Evolutionary conservation across 768 basidiomycete genomes (phyloP).

Genomic region (Boletus sp.): DNA sequence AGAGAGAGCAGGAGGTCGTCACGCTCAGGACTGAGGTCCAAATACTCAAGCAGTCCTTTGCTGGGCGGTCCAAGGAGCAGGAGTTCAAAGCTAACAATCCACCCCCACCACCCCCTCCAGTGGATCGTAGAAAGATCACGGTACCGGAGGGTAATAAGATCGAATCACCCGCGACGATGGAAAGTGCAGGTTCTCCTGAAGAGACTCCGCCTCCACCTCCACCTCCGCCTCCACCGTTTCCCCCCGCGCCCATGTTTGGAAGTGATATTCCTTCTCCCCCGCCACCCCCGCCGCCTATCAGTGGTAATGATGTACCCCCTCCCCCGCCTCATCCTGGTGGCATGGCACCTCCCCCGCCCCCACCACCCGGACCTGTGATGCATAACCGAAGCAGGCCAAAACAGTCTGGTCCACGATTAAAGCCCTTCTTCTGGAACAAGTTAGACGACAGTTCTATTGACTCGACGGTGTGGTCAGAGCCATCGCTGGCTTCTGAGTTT

Average conservation of each 20-base stretch:
- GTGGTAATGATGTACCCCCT: constrained; percentile 3
- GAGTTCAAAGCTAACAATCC: constrained; percentile 67
- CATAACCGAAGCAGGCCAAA: constrained; percentile 33
- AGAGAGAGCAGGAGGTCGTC: constrained; percentile 65
- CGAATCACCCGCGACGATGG: constrained; percentile 8
- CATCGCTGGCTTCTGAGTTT: constrained; percentile 41
- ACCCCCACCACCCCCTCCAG: constrained; percentile 59
- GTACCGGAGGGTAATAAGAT: constrained; percentile 7
- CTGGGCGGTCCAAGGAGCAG: constrained; percentile 56
- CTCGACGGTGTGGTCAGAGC: constrained; percentile 71
- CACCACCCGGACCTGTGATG: constrained; percentile 30
- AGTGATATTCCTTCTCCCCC: constrained; percentile 6
- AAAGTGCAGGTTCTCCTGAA: constrained; percentile 7
- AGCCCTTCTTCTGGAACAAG: constrained; percentile 94
- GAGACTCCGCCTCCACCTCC: constrained; percentile 18
- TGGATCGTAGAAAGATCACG: constrained; percentile 5
- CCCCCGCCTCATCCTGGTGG: constrained; percentile 36
- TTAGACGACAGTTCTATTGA: constrained; percentile 41
- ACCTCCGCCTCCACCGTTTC: constrained; percentile 38
- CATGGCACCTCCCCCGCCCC: constrained; percentile 23
- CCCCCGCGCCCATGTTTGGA: constrained; percentile 32
- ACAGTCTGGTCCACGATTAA: constrained; percentile 50
- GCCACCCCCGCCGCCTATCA: constrained; percentile 26
- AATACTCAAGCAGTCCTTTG: constrained; percentile 48
- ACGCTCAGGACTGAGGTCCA: constrained; percentile 48